phyloP scores from a whole-genome alignment of 2,329 filamentous ascomycete species.

The Dissoconium aciculare region DNA sequence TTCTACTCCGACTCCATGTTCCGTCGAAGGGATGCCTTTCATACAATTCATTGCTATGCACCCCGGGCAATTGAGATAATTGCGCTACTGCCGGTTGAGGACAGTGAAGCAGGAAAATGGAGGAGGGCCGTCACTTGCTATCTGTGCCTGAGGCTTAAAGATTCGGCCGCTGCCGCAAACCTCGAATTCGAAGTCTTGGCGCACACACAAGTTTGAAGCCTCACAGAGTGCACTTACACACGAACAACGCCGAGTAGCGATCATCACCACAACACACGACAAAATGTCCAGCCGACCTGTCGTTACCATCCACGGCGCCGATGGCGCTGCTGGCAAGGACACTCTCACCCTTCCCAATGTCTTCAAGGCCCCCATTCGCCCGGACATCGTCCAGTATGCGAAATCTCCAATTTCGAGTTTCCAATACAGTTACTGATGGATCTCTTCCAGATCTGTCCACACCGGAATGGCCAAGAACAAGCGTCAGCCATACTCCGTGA shows the following conservation, averaged over 20 bases:
- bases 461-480: slow-evolving; percentile 99
- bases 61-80: too few species aligned
- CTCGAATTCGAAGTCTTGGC: slow-evolving; percentile 1
- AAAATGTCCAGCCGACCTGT: slow-evolving; percentile 90
- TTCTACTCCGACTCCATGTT: too few species aligned
- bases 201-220: neutral
- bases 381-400: slow-evolving; percentile 92
- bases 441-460: slow-evolving; percentile 52
- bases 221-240: neutral
- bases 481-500: slow-evolving; percentile 98
- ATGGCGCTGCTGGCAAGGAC: slow-evolving; percentile 80
- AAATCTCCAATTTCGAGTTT: slow-evolving; percentile 2
- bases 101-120: too few species aligned
- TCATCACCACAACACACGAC: slow-evolving; percentile 10
- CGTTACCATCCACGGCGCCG: slow-evolving; percentile 91
- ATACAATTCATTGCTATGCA: too few species aligned
- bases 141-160: too few species aligned
- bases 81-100: too few species aligned
- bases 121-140: too few species aligned
- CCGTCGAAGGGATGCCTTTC: too few species aligned
- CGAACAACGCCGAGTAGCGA: neutral
- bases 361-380: slow-evolving; percentile 93
- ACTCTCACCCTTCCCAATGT: slow-evolving; percentile 89
- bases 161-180: too few species aligned
- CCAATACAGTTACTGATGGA: slow-evolving; percentile 1